A percentile compares a stretch with the other conserved stretches of the same genome.
phyloP scores from a whole-genome alignment of 805 yeast species.

The Metschnikowia amazonensis region DNA sequence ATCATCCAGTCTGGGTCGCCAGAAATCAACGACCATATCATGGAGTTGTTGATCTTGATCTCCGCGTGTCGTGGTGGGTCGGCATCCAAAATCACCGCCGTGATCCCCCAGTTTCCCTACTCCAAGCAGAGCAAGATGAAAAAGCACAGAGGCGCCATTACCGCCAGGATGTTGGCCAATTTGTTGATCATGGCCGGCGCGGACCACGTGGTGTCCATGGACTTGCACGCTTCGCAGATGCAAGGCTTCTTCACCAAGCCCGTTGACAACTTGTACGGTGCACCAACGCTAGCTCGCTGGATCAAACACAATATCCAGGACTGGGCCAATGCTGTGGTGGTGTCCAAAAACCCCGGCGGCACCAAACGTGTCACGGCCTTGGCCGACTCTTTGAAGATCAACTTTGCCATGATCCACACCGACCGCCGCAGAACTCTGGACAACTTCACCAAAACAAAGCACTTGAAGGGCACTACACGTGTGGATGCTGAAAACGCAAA shows the following conservation, averaged over 20 bases:
- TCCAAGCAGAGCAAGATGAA: conserved; percentile 94
- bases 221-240: conserved; percentile 95
- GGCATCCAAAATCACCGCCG: conserved; percentile 96
- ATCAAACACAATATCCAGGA: conserved; percentile 85
- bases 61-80: conserved; percentile 98
- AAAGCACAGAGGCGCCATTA: conserved; percentile 97
- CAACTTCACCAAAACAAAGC: conserved; percentile 39
- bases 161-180: conserved; percentile 97
- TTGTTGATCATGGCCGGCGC: conserved; percentile 97
- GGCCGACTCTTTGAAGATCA: conserved; percentile 94
- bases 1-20: conserved; percentile 84
- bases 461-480: conserved; percentile 28
- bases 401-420: conserved; percentile 98
- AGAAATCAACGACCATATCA: conserved; percentile 85
- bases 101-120: conserved; percentile 95
- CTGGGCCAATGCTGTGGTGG: conserved; percentile 87
- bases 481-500: conserved; percentile 63
- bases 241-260: conserved; percentile 98
- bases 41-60: conserved; percentile 90
- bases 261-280: conserved; percentile 93
- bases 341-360: conserved; percentile 99
- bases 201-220: conserved; percentile 97
- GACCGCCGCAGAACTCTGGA: conserved; percentile 91
- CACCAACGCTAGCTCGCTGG: conserved; percentile 96
- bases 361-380: conserved; percentile 96